These are phyloP conservation scores for Grammothele lineata DNA, from an alignment of 768 basidiomycete species.

Conservation along the genomic window DNA sequence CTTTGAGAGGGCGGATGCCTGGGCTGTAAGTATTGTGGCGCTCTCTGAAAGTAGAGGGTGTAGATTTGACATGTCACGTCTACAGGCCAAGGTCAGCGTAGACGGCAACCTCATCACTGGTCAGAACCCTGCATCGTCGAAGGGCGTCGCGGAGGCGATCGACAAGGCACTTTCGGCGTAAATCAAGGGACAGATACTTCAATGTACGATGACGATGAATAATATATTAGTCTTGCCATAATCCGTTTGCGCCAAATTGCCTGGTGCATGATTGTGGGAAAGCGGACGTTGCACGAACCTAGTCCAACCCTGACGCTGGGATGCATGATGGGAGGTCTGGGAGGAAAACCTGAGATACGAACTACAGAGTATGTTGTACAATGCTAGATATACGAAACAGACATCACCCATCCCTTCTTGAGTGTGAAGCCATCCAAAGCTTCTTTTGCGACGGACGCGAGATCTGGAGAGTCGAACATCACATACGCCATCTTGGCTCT, in stretches of 20 bases:
- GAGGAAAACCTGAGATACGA: constrained; percentile 10
- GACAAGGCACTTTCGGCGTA: constrained; percentile 39
- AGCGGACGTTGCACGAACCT: no score
- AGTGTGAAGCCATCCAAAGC: constrained; percentile 83
- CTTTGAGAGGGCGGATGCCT: constrained; percentile 56
- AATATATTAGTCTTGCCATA: no score
- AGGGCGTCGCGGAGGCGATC: constrained; percentile 50
- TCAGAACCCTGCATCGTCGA: constrained; percentile 70
- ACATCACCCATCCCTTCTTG: constrained; percentile 84
- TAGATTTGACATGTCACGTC: neutral
- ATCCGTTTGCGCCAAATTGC: no score
- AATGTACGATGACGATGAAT: no score
- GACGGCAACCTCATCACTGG: constrained; percentile 64
- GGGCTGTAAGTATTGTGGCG: constrained; percentile 45
- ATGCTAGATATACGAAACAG: constrained; percentile 59
- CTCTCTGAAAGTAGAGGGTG: neutral
- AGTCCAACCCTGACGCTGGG: no score
- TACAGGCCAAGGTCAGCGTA: constrained; percentile 44
- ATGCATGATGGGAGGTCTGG: no score
- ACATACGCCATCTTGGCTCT: constrained; percentile 80
- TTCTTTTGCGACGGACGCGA: constrained; percentile 74
- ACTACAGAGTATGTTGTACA: constrained; percentile 14
- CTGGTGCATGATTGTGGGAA: no score
- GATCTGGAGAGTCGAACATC: constrained; percentile 68
- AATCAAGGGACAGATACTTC: neutral